Percentiles rank a stretch among this genome's conserved stretches.
phyloP scores from a whole-genome alignment of 2,329 filamentous ascomycete genomes.

The Trichoderma simmonsii region DNA sequence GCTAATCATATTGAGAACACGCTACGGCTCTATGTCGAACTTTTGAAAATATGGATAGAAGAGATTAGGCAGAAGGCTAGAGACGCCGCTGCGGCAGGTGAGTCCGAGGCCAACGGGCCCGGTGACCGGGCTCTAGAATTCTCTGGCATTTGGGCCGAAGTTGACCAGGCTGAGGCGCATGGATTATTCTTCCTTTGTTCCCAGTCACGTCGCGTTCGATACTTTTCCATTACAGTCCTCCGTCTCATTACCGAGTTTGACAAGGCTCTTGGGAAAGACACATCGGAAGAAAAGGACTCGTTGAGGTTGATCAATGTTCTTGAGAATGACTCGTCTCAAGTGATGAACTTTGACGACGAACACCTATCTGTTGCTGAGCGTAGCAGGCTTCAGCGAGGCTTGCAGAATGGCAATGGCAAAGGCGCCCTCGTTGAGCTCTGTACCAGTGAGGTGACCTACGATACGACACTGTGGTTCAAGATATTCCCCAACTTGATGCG shows the following conservation, averaged over 20 bases:
- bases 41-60: slow-evolving; percentile 95
- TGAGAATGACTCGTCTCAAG: slow-evolving; percentile 80
- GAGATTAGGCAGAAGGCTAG: slow-evolving; percentile 86
- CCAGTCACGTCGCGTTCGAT: slow-evolving; percentile 82
- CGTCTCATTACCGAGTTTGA: slow-evolving; percentile 94
- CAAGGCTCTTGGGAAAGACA: slow-evolving; percentile 72
- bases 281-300: slow-evolving; percentile 58
- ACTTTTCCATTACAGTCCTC: slow-evolving; percentile 88
- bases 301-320: slow-evolving; percentile 83
- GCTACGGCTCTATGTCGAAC: slow-evolving; percentile 84
- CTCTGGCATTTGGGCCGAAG: slow-evolving; percentile 84
- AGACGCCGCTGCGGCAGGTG: slow-evolving; percentile 65
- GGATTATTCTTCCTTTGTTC: slow-evolving; percentile 97
- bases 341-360: slow-evolving; percentile 91
- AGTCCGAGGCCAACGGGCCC: slow-evolving; percentile 57
- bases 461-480: slow-evolving; percentile 95
- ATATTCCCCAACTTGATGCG: slow-evolving; percentile 94
- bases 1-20: slow-evolving; percentile 94
- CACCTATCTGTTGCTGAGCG: slow-evolving; percentile 87
- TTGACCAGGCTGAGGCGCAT: slow-evolving; percentile 95
- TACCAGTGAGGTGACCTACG: slow-evolving; percentile 91
- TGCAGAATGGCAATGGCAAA: slow-evolving; percentile 78
- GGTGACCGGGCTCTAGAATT: slow-evolving; percentile 74
- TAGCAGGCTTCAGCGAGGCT: slow-evolving; percentile 84
- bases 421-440: slow-evolving; percentile 90